Percentiles rank a stretch among this genome's conserved stretches.
phyloP scores from a whole-genome alignment of 768 basidiomycete genomes.

The Leccinellum albellum region DNA sequence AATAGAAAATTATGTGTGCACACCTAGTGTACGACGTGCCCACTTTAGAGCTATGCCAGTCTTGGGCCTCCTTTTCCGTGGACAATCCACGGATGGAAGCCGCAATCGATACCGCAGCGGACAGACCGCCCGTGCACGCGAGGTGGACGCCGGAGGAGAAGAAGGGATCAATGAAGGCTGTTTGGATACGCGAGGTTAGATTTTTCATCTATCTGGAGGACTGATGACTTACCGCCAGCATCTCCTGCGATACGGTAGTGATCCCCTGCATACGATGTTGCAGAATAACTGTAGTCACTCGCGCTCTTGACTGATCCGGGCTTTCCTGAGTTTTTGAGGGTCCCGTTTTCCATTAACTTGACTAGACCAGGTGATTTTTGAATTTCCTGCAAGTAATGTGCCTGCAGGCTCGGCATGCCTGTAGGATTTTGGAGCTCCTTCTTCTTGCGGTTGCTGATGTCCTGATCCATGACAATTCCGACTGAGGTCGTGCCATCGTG shows the following conservation, averaged over 20 bases:
- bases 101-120: slow-evolving; percentile 8
- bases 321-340: slow-evolving; percentile 6
- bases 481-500: slow-evolving; percentile 47
- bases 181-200: not conserved
- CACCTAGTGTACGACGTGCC: slow-evolving; percentile 10
- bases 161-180: slow-evolving; percentile 15
- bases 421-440: not conserved
- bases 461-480: slow-evolving; percentile 48
- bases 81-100: slow-evolving; percentile 5
- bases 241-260: slow-evolving; percentile 57
- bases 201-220: not conserved
- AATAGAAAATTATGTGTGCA: not conserved
- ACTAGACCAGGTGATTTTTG: not conserved
- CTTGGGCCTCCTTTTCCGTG: slow-evolving; percentile 5
- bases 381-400: slow-evolving; percentile 5
- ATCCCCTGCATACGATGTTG: slow-evolving; percentile 47
- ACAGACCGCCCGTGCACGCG: slow-evolving; percentile 8
- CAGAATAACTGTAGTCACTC: slow-evolving; percentile 59
- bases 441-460: slow-evolving; percentile 27
- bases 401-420: not conserved
- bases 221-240: slow-evolving; percentile 29
- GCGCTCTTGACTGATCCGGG: slow-evolving; percentile 30
- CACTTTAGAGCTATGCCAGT: slow-evolving; percentile 11
- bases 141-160: slow-evolving; percentile 12
- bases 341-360: not conserved